Conservation (phyloP, 331 rosid genomes). For the Arachis monticola region DNA sequence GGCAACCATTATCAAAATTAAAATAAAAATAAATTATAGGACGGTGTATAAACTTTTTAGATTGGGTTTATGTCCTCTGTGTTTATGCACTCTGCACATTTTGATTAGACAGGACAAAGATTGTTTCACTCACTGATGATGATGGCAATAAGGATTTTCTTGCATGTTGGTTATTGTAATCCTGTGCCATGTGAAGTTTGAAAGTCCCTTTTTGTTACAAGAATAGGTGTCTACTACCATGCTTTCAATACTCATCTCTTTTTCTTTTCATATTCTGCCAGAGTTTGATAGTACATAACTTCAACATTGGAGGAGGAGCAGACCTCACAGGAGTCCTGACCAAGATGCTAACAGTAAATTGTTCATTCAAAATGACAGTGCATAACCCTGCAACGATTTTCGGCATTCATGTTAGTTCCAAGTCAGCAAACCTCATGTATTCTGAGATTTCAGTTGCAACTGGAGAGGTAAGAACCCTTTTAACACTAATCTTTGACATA, state of each 20-base stretch:
- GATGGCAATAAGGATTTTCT: neutral
- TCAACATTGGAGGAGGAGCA: conserved; percentile 77
- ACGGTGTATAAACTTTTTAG: neutral
- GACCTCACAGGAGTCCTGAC: conserved; percentile 87
- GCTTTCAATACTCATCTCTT: conserved; percentile 1
- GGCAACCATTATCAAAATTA: neutral
- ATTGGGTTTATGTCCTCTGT: neutral
- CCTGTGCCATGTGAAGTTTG: neutral
- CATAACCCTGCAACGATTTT: conserved; percentile 85
- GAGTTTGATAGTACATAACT: conserved; percentile 77
- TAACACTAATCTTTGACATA: neutral
- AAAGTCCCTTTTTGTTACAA: neutral
- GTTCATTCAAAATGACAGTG: conserved; percentile 68
- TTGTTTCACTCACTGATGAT: neutral
- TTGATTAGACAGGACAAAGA: neutral
- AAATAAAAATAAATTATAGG: no score
- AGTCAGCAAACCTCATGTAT: conserved; percentile 71
- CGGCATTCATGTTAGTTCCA: conserved; percentile 74
- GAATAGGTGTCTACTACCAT: conserved; percentile 5
- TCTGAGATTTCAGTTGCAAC: conserved; percentile 76
- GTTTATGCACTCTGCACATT: conserved; percentile 4
- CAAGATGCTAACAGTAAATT: conserved; percentile 78
- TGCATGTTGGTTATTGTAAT: neutral
- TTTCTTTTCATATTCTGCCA: conserved; percentile 45
- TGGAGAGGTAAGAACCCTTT: conserved; percentile 68